Evolutionary conservation across 345 rosid species (phyloP).

Genomic region (Salix caprea): DNA sequence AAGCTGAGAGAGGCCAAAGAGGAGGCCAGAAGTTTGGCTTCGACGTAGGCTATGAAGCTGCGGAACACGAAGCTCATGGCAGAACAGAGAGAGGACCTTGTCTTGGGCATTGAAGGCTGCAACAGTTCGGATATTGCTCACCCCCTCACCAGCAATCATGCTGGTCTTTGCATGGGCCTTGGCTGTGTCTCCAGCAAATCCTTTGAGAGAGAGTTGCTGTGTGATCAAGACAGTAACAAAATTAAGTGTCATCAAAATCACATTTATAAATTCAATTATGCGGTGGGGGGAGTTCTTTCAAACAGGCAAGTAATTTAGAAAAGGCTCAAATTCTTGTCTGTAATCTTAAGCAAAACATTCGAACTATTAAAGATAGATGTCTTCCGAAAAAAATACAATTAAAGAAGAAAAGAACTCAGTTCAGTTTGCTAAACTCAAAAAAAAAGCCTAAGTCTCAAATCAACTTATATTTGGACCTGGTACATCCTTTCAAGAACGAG

Average conservation of each 20-base stretch:
- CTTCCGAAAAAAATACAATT: no score
- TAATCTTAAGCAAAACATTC: no score
- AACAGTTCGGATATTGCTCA: slow-evolving; percentile 94
- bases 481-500: no score
- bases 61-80: slow-evolving; percentile 76
- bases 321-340: no score
- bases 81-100: slow-evolving; percentile 78
- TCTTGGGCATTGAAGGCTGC: slow-evolving; percentile 96
- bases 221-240: slow-evolving; percentile 18
- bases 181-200: slow-evolving; percentile 99
- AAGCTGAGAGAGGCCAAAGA: slow-evolving; percentile 95
- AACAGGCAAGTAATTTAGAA: no score
- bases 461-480: no score
- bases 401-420: no score
- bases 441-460: no score
- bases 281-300: background rate
- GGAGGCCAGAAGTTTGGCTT: slow-evolving; percentile 84
- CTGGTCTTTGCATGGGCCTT: slow-evolving; percentile 99
- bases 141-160: slow-evolving; percentile 99
- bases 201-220: slow-evolving; percentile 97
- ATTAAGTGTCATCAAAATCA: slow-evolving; percentile 6
- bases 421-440: no score
- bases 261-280: background rate
- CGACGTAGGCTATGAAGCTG: slow-evolving; percentile 65
- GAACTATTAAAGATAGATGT: no score